phyloP scores from a whole-genome alignment of 805 yeast genomes.

The Komagataella phaffii region DNA sequence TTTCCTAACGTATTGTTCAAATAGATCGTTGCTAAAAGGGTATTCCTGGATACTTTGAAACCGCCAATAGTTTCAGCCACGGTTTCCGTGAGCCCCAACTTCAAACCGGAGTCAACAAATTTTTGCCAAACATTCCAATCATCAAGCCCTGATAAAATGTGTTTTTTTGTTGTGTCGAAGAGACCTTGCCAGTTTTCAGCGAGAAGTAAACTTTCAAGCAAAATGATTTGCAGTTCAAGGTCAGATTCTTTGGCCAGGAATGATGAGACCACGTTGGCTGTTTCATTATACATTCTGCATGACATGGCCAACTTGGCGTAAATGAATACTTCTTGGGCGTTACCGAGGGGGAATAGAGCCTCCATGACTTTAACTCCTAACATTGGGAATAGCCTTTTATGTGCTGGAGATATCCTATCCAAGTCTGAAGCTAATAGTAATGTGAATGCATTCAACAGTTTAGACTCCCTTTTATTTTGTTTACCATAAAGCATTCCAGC shows the following conservation, averaged over 20 bases:
- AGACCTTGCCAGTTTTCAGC: constrained; percentile 26
- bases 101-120: constrained; percentile 29
- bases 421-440: constrained; percentile 26
- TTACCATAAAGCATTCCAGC: constrained; percentile 31
- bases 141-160: constrained; percentile 41
- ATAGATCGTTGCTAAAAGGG: constrained; percentile 39
- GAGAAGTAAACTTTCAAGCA: constrained; percentile 32
- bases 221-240: constrained; percentile 47
- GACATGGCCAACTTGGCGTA: constrained; percentile 34
- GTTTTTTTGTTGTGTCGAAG: constrained; percentile 20
- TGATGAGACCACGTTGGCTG: constrained; percentile 15
- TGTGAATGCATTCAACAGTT: constrained; percentile 44
- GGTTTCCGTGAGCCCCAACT: constrained; percentile 20
- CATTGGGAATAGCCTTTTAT: constrained; percentile 37
- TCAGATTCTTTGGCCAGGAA: constrained; percentile 30
- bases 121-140: constrained; percentile 70
- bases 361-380: constrained; percentile 48
- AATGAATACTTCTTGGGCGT: constrained; percentile 57
- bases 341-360: constrained; percentile 32
- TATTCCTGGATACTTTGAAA: constrained; percentile 35
- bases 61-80: constrained; percentile 16
- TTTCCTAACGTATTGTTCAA: constrained; percentile 10
- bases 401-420: constrained; percentile 25
- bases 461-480: constrained; percentile 18
- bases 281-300: constrained; percentile 19